Percentiles rank a stretch among this genome's conserved stretches.
phyloP scores from a whole-genome alignment of 2,329 filamentous ascomycete genomes.

The Pezicula radicicola region DNA sequence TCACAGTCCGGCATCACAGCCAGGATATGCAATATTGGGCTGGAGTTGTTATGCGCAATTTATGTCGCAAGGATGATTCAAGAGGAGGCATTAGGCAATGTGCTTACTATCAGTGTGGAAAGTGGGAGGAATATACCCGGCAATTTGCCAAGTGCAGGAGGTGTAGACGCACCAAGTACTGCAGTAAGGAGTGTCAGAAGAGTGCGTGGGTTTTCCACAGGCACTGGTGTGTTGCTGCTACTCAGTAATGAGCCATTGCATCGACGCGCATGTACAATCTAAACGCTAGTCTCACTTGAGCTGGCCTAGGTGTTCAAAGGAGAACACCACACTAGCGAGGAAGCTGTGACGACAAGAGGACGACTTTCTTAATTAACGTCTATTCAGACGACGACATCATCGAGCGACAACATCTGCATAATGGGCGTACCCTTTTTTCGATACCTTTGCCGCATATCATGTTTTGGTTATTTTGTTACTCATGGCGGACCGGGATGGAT shows the following conservation, averaged over 20 bases:
- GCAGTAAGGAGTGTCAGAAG: conserved; percentile 99
- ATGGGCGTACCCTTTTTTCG: conserved; percentile 1
- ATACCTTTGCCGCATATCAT: conserved; percentile 1
- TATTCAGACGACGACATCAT: neutral
- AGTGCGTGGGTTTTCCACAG: conserved; percentile 97
- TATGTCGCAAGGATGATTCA: conserved; percentile 96
- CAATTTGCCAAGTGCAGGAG: conserved; percentile 98
- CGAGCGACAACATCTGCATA: conserved; percentile 1
- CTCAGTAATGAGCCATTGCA: conserved; percentile 16
- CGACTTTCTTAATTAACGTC: conserved; percentile 1
- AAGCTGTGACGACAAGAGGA: neutral
- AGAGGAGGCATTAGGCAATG: conserved; percentile 94
- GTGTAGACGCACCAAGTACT: conserved; percentile 96
- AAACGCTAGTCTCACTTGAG: neutral
- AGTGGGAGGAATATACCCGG: conserved; percentile 95
- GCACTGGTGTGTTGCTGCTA: conserved; percentile 88
- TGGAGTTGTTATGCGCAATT: conserved; percentile 96
- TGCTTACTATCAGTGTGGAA: conserved; percentile 96
- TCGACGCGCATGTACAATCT: neutral
- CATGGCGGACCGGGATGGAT: too few relatives aligned
- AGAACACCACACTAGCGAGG: neutral
- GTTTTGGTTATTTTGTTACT: too few relatives aligned
- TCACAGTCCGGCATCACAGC: conserved; percentile 91
- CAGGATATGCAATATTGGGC: conserved; percentile 99
- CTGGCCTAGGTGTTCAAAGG: neutral